A percentile compares a stretch with the other conserved stretches of the same genome.
Evolutionary conservation across 345 rosid species (phyloP).

Genomic region (Isatis tinctoria): DNA sequence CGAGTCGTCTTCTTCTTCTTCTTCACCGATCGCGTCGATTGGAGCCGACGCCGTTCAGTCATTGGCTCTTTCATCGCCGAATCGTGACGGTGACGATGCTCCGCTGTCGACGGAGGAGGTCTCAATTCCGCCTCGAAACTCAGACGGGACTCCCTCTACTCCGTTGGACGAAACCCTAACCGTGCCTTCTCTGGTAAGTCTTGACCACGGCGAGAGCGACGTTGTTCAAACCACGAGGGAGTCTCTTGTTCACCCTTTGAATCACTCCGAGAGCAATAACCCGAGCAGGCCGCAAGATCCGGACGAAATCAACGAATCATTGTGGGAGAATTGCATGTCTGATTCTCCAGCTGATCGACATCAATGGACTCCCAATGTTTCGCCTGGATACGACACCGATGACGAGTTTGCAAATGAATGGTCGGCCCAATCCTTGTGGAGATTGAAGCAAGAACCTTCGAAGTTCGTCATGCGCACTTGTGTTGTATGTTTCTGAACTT

Average conservation of each 20-base stretch:
- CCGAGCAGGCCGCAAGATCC: background rate
- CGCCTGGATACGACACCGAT: background rate
- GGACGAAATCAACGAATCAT: background rate
- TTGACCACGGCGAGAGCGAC: background rate
- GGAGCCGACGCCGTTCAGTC: conserved; percentile 2
- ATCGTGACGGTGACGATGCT: background rate
- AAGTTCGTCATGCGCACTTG: conserved; percentile 2
- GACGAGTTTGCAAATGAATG: background rate
- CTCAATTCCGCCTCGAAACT: background rate
- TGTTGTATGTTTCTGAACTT: conserved; percentile 25
- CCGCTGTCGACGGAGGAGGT: too few species aligned
- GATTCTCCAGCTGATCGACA: background rate
- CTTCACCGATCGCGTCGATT: background rate
- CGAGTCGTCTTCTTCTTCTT: background rate
- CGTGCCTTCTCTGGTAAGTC: background rate
- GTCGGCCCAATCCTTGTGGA: background rate
- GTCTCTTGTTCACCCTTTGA: background rate
- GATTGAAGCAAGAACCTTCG: background rate
- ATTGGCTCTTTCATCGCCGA: conserved; percentile 15
- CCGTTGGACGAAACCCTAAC: background rate
- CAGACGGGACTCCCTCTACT: background rate
- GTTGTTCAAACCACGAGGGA: background rate
- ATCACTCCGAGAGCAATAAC: background rate
- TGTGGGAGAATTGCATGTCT: background rate
- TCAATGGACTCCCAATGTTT: background rate